Percentiles rank a stretch among this genome's conserved stretches.
These are phyloP conservation scores for Litsea cubeba DNA, from an alignment of 164 flowering plant species.

Conservation along the genomic window DNA sequence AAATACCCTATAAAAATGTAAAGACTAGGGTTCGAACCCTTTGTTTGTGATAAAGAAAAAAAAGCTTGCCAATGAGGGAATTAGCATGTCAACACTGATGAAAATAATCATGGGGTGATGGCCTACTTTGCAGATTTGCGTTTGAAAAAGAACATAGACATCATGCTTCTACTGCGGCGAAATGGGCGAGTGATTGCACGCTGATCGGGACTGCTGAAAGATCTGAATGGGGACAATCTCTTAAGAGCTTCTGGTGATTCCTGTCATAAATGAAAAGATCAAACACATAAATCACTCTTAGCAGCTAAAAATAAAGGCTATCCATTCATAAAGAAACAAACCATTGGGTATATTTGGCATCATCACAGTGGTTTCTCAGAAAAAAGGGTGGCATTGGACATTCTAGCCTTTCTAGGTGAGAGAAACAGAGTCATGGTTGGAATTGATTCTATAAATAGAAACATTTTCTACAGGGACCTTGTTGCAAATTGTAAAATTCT, in stretches of 20 bases:
- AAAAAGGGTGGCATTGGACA: neutral
- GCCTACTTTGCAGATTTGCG: slow-evolving; percentile 46
- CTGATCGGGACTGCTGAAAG: slow-evolving; percentile 45
- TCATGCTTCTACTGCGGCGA: slow-evolving; percentile 73
- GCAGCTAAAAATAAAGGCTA: neutral
- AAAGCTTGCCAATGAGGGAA: no score
- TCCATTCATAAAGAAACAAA: neutral
- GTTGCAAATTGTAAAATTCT: no score
- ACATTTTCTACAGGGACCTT: no score
- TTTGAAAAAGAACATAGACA: slow-evolving; percentile 69
- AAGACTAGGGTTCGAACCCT: no score
- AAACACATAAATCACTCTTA: neutral
- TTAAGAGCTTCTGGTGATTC: slow-evolving; percentile 41
- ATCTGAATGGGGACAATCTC: slow-evolving; percentile 44
- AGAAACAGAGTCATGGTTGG: no score
- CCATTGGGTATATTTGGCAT: no score
- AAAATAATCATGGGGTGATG: slow-evolving; percentile 22
- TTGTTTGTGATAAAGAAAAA: no score
- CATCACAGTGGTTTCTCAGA: neutral
- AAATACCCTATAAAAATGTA: no score
- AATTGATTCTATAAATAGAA: no score
- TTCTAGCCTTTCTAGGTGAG: neutral
- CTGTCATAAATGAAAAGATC: slow-evolving; percentile 32
- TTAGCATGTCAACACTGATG: no score
- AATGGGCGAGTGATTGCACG: slow-evolving; percentile 41